These are phyloP conservation scores for Pyrenula aspistea DNA, from an alignment of 495 filamentous ascomycete genomes.

Conservation along the genomic window DNA sequence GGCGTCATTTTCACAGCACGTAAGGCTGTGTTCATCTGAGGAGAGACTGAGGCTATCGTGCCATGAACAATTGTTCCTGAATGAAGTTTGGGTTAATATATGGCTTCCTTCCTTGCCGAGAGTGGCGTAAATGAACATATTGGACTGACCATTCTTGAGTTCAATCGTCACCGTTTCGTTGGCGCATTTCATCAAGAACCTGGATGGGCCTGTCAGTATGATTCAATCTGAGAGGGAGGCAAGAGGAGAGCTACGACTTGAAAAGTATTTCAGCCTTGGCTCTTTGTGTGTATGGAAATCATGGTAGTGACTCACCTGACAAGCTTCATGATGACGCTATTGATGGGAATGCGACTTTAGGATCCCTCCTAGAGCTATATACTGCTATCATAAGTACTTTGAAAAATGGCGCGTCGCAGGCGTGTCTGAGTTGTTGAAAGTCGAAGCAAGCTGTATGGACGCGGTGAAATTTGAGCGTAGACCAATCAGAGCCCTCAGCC, in stretches of 20 bases:
- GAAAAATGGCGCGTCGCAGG: no score
- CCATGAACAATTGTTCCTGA: conserved; percentile 87
- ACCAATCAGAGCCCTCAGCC: background rate
- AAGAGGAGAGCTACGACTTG: conserved; percentile 17
- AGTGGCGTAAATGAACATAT: background rate
- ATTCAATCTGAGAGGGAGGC: conserved; percentile 1
- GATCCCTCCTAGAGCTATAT: background rate
- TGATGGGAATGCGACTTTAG: background rate
- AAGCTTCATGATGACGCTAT: conserved; percentile 73
- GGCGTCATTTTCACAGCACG: conserved; percentile 92
- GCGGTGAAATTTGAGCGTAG: background rate
- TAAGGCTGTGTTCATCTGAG: conserved; percentile 92
- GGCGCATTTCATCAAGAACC: conserved; percentile 96
- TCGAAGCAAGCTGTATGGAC: background rate
- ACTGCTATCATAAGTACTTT: no score
- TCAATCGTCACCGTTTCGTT: conserved; percentile 98
- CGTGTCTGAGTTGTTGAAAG: background rate
- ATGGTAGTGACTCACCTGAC: conserved; percentile 57
- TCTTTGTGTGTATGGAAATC: conserved; percentile 17
- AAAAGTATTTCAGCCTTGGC: conserved; percentile 18
- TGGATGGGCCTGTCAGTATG: conserved; percentile 22
- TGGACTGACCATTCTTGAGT: conserved; percentile 76
- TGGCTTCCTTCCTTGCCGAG: conserved; percentile 1
- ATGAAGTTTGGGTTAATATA: conserved; percentile 1
- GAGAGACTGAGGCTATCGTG: conserved; percentile 88